Base-by-base conservation (phyloP, 257 asterid genomes). In the Solanum paucissectum region DNA sequence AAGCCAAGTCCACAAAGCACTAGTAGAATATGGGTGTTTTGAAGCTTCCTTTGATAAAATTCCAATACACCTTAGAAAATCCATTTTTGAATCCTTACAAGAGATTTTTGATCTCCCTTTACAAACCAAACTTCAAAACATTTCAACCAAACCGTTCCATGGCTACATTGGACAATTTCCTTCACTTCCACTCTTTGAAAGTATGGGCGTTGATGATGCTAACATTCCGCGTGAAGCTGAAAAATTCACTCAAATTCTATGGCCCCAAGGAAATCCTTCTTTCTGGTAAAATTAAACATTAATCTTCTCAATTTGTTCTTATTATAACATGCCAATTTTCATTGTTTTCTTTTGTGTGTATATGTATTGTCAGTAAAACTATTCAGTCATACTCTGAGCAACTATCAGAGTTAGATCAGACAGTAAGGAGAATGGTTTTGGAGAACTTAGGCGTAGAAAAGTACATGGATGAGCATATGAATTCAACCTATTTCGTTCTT, bases 151-250 rank as follows among this genome's bases (percentile, higher is more conserved):
- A 69, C 93, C 93, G 12, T 93, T 88, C 88, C 93, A 91, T 72
- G 97, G 96, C 25, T 95, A 95, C n/a, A 89, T 94, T 25, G 97
- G 98, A 25, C 46, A 95, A 93, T 27, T 84, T 74, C 84, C 94
- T 0, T 20, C 64, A 34, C 90, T 92, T 33, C 96, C 94, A 6
- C 92, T 94, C n/a, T 94, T 89, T 74, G 96, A 94, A 46, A 93
- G 98, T 87, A 62, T 94, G 92, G 95, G 96, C 2, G 84, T 94
- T 58, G 89, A 79, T 8, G 92, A 92, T 62, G 92, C 90, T 2
- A 88, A 89, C 5, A 60, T 87, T 7, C 76, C 33, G 1, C 91
- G 62, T 14, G 75, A 87, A 33, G 86, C 87, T 42, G 88, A 90
- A 58, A 44, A 64, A 75, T 92, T 93, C 87, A n/a, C 94, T 34